These are phyloP conservation scores for Penicillium sp. DNA, from an alignment of 2,329 filamentous ascomycete genomes.

Conservation along the genomic window DNA sequence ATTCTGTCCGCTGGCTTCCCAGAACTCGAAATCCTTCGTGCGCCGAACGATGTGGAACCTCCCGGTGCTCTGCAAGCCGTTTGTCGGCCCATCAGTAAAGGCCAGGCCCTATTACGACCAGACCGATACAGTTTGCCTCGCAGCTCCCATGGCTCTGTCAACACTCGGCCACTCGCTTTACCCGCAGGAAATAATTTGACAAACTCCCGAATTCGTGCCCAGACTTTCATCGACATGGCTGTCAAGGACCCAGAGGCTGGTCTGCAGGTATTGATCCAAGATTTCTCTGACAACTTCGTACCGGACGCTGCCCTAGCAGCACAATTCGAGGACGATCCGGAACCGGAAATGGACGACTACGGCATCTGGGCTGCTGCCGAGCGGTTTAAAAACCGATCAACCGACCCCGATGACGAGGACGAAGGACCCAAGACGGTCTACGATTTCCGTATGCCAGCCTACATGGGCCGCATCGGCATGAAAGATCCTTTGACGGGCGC, in stretches of 20 bases:
- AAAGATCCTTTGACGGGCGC: slow-evolving; percentile 25
- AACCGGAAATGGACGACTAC: slow-evolving; percentile 36
- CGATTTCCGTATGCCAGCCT: slow-evolving; percentile 44
- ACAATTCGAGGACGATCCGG: slow-evolving; percentile 32
- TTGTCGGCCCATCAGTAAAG: slow-evolving; percentile 41
- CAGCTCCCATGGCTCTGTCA: slow-evolving; percentile 45
- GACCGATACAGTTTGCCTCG: slow-evolving; percentile 44
- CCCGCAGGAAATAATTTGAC: slow-evolving; percentile 46
- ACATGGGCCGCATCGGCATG: slow-evolving; percentile 40
- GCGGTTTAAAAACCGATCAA: slow-evolving; percentile 20
- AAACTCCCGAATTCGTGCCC: slow-evolving; percentile 46
- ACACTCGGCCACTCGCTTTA: slow-evolving; percentile 40
- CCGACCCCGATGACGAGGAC: slow-evolving; percentile 17
- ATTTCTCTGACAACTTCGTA: slow-evolving; percentile 40
- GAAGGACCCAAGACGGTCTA: slow-evolving; percentile 38
- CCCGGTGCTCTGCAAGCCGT: slow-evolving; percentile 45
- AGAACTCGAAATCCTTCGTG: slow-evolving; percentile 39
- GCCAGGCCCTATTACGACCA: slow-evolving; percentile 39
- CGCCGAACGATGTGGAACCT: slow-evolving; percentile 46
- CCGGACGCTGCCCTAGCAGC: slow-evolving; percentile 34
- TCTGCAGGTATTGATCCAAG: slow-evolving; percentile 43
- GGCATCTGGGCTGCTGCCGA: slow-evolving; percentile 29
- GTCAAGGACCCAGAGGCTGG: slow-evolving; percentile 42
- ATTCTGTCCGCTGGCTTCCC: slow-evolving; percentile 47
- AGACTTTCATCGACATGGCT: slow-evolving; percentile 47